These are phyloP conservation scores for Blastocystis sp. DNA, from an alignment of 352 stramenopile genomes.

Conservation along the genomic window DNA sequence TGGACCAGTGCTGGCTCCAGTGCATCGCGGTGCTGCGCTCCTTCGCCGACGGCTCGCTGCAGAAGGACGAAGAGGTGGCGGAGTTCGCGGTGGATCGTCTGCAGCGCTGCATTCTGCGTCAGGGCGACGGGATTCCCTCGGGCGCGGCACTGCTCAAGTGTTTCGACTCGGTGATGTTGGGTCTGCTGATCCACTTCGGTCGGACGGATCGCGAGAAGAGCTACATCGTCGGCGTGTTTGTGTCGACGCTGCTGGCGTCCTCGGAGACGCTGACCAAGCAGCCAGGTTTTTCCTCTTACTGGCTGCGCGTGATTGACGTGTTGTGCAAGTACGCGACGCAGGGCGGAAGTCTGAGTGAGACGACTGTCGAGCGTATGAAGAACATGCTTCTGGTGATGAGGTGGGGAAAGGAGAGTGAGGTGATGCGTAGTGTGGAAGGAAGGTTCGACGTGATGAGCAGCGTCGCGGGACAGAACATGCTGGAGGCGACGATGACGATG, in stretches of 20 bases:
- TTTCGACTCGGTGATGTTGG: slow-evolving; percentile 13
- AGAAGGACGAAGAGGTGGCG: neutral
- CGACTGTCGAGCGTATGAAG: slow-evolving; percentile 43
- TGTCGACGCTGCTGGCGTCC: slow-evolving; percentile 4
- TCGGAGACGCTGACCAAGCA: slow-evolving; percentile 2
- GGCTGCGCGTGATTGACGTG: slow-evolving; percentile 43
- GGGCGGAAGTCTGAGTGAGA: slow-evolving; percentile 12
- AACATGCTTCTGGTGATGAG: slow-evolving; percentile 48
- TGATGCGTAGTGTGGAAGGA: slow-evolving; percentile 29
- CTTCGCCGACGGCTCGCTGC: slow-evolving; percentile 11
- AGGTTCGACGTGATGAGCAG: slow-evolving; percentile 16
- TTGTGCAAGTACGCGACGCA: slow-evolving; percentile 1
- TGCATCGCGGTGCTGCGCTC: slow-evolving; percentile 11
- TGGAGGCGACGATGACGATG: slow-evolving; percentile 54
- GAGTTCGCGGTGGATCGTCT: slow-evolving; percentile 37
- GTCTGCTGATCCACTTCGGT: neutral
- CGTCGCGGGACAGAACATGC: slow-evolving; percentile 1
- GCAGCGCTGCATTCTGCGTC: slow-evolving; percentile 32
- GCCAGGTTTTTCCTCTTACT: slow-evolving; percentile 30
- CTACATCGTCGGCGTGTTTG: slow-evolving; percentile 30
- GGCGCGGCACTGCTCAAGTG: slow-evolving; percentile 29
- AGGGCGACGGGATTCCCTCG: neutral
- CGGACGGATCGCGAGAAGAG: neutral
- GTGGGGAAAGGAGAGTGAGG: neutral
- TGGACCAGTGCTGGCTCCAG: slow-evolving; percentile 50